Base-by-base conservation (phyloP, 1,139 yeast species). In the Pichia sp. region DNA sequence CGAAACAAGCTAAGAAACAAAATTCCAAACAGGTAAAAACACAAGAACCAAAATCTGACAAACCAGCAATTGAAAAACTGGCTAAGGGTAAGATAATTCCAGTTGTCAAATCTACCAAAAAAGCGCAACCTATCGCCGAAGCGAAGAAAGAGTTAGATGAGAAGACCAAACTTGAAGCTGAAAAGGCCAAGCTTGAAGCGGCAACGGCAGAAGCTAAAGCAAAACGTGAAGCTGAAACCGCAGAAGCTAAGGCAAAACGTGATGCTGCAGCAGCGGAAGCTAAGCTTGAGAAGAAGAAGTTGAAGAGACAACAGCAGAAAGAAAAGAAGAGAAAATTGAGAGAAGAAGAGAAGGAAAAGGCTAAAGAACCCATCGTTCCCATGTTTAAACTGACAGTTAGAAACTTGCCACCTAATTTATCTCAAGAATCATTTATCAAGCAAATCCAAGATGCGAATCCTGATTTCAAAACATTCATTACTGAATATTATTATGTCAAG, bases 401-500 rank as follows among this genome's bases (percentile, higher is more conserved):
- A 33, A 56, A 63, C 20, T 54, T 73, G 30, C 76, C 76, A 1
- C 73, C 77, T 0, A 57, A 49, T 9, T 45, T 72, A 28, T 47
- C 56, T 2, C 62, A 63, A 40, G 53, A 53, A 0, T 66, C 59
- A 31, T 71, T 71, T 47, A 48, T 51, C 18, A 43, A 50, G 4
- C 56, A 60, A 20, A 24, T 53, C 7, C 18, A 18, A 9, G n/a
- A 30, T 15, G 6, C 10, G 28, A 17, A 34, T 18, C 50, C 54
- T 1, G 48, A 38, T 3, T 44, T 48, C 6, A 36, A 27, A 12
- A 32, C 33, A 1, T 22, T 31, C 8, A 53, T 63, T 24, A 49
- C 52, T 8, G 54, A 58, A n/a, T 44, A 44, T 32, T 69, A 71
- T 53, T 72, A 65, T 53, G 68, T 68, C 3, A 55, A 57, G 28